Conservation (phyloP, 345 rosid species). For the Melaleuca quinquenervia region DNA sequence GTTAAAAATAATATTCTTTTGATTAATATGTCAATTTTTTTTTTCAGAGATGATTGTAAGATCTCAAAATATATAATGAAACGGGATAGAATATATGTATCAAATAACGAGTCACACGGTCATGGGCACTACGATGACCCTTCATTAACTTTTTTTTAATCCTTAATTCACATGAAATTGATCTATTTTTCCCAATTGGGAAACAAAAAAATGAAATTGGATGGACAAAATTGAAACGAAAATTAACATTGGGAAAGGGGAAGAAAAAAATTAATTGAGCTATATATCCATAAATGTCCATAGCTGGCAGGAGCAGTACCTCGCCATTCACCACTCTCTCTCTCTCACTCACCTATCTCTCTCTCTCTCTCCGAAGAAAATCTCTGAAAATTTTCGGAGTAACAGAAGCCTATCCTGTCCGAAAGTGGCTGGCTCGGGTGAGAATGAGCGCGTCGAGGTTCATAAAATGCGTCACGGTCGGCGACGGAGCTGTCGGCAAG, state of each 20-base stretch:
- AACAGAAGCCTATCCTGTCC: neutral
- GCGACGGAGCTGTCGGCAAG: slow-evolving; percentile 80
- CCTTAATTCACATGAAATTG: neutral
- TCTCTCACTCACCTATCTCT: neutral
- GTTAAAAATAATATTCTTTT: no score
- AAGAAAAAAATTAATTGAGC: neutral
- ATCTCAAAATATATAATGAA: fast-evolving
- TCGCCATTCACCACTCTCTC: neutral
- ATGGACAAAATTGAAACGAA: neutral
- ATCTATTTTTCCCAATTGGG: neutral
- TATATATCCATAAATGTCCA: neutral
- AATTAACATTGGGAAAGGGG: neutral
- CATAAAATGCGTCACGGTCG: slow-evolving; percentile 75
- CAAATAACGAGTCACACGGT: neutral
- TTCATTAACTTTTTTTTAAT: neutral
- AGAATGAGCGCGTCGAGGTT: slow-evolving; percentile 68
- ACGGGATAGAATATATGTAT: neutral
- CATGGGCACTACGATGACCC: neutral
- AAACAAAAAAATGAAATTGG: neutral
- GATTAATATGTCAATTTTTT: no score
- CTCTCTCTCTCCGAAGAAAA: neutral
- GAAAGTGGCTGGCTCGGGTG: neutral
- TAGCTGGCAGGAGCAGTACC: neutral
- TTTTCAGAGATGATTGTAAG: neutral
- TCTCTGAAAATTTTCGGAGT: neutral